phyloP scores from a whole-genome alignment of 2,329 filamentous ascomycete genomes.

The Magnaporthiopsis rhizophila region DNA sequence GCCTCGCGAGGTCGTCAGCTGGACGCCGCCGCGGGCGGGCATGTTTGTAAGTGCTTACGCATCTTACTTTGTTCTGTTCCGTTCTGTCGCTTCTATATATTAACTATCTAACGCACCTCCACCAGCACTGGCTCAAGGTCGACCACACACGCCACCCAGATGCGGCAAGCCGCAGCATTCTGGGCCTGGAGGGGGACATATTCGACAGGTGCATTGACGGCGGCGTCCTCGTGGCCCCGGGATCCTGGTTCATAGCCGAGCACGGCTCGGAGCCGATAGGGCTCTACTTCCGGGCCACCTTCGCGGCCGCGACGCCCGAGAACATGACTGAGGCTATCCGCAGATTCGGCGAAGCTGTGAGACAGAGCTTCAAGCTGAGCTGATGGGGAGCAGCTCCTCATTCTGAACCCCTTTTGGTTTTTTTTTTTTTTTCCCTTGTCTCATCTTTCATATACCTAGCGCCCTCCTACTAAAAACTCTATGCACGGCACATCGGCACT shows the following conservation, averaged over 20 bases:
- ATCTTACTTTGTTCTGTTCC: slow-evolving; percentile 1
- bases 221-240: slow-evolving; percentile 73
- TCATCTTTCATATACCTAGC: too few relatives aligned
- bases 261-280: slow-evolving; percentile 48
- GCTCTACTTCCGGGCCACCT: slow-evolving; percentile 86
- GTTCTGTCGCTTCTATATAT: background rate
- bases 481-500: too few relatives aligned
- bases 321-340: slow-evolving; percentile 65
- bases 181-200: slow-evolving; percentile 76
- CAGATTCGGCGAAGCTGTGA: slow-evolving; percentile 68
- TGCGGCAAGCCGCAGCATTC: slow-evolving; percentile 41
- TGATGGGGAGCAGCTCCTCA: slow-evolving; percentile 11
- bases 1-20: slow-evolving; percentile 66
- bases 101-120: background rate
- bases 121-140: slow-evolving; percentile 64
- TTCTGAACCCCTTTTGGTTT: too few relatives aligned
- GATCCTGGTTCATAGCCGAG: slow-evolving; percentile 87
- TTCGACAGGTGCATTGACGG: slow-evolving; percentile 69
- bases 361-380: slow-evolving; percentile 40
- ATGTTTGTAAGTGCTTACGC: slow-evolving; percentile 71
- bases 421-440: too few relatives aligned
- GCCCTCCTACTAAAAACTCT: too few relatives aligned
- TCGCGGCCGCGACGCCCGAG: slow-evolving; percentile 66
- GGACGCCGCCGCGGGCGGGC: slow-evolving; percentile 73
- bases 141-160: slow-evolving; percentile 60